Conservation (phyloP, 2,329 filamentous ascomycete species). For the Cladosporium sp. region DNA sequence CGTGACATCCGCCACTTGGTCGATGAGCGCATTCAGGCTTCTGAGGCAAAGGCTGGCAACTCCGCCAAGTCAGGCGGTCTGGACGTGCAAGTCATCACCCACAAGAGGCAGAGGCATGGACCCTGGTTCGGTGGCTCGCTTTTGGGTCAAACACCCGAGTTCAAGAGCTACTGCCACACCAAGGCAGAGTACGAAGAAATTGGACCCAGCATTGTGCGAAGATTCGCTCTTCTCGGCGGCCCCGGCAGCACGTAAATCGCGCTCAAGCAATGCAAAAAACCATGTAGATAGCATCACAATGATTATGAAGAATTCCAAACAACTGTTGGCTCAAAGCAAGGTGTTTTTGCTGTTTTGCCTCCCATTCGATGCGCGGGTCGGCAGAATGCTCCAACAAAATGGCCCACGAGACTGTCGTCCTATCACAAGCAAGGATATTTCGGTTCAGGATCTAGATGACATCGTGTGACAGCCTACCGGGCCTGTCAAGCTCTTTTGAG, state of each 20-base stretch:
- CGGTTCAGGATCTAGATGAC: no score
- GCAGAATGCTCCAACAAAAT: slow-evolving; percentile 5
- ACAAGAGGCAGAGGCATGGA: slow-evolving; percentile 94
- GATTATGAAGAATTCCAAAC: not conserved
- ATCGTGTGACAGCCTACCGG: no score
- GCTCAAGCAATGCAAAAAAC: not conserved
- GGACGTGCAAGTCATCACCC: slow-evolving; percentile 94
- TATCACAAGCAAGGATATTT: no score
- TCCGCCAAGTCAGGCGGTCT: slow-evolving; percentile 90
- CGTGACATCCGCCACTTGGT: slow-evolving; percentile 95
- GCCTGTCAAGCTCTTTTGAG: no score
- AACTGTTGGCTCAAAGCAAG: not conserved
- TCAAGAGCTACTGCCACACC: slow-evolving; percentile 96
- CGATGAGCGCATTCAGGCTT: slow-evolving; percentile 86
- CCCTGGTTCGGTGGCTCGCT: slow-evolving; percentile 98
- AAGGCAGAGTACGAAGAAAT: slow-evolving; percentile 82
- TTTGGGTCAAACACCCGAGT: slow-evolving; percentile 94
- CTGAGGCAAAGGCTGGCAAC: slow-evolving; percentile 77
- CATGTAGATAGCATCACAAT: slow-evolving; percentile 6
- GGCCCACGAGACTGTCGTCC: no score
- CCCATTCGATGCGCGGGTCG: not conserved
- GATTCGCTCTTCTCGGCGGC: slow-evolving; percentile 89
- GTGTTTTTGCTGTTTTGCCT: not conserved
- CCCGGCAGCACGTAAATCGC: slow-evolving; percentile 69
- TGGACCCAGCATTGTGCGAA: slow-evolving; percentile 88